Evolutionary conservation across 2,329 filamentous ascomycete species (phyloP).

Genomic region (Aspergillus chevalieri): DNA sequence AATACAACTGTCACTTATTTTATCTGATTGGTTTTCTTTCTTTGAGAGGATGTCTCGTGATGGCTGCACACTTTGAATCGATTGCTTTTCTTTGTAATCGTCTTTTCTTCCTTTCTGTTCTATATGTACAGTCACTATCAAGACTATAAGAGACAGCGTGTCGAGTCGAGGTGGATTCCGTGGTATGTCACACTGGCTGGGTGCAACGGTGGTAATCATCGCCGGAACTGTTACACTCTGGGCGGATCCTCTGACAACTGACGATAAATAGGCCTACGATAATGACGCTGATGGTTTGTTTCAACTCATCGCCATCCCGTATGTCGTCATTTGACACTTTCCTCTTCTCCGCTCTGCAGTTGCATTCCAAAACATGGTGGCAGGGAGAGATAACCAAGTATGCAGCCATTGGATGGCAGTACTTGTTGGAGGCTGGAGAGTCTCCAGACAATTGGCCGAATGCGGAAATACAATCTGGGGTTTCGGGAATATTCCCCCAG

Average conservation of each 20-base stretch:
- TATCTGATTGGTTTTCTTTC: neutral
- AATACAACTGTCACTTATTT: neutral
- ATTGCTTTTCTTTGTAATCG: no score
- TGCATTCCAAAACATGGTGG: neutral
- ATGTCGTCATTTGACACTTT: neutral
- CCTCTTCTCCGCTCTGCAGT: neutral
- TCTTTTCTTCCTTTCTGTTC: no score
- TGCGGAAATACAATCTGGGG: no score
- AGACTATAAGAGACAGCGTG: no score
- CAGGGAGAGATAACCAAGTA: no score
- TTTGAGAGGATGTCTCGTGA: neutral
- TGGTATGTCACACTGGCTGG: slow-evolving; percentile 13
- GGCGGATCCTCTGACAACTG: neutral
- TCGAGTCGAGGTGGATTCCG: neutral
- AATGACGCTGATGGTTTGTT: neutral
- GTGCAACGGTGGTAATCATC: slow-evolving; percentile 21
- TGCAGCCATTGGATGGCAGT: neutral
- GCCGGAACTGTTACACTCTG: slow-evolving; percentile 16
- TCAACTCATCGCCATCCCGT: neutral
- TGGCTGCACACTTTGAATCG: no score
- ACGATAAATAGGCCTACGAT: neutral
- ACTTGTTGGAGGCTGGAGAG: neutral
- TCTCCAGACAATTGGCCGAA: no score
- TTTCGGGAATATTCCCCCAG: no score
- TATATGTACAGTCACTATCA: no score